Conservation (phyloP, 2,329 filamentous ascomycete species). For the Fusarium sp. region DNA sequence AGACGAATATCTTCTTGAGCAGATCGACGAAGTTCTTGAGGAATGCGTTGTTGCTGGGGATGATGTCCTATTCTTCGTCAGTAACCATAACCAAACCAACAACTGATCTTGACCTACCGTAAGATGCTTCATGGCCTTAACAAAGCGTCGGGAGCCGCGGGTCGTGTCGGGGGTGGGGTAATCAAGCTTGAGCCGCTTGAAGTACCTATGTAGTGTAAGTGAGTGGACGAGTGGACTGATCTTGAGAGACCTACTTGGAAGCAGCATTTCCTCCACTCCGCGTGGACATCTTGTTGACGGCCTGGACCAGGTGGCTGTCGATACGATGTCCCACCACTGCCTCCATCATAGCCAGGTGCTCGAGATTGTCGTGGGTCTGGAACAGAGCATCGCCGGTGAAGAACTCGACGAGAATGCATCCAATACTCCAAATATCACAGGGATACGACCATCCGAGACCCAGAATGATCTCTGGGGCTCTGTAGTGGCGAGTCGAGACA, state of each 20-base stretch:
- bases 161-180: conserved; percentile 74
- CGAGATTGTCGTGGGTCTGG: conserved; percentile 79
- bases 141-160: conserved; percentile 73
- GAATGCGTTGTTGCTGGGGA: conserved; percentile 70
- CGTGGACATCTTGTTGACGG: conserved; percentile 63
- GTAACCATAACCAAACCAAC: background rate
- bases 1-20: conserved; percentile 75
- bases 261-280: conserved; percentile 70
- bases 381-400: conserved; percentile 79
- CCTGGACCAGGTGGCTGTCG: conserved; percentile 67
- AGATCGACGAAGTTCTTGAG: conserved; percentile 73
- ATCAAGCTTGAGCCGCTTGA: conserved; percentile 74
- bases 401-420: conserved; percentile 79
- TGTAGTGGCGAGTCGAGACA: conserved; percentile 77
- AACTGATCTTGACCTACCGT: conserved; percentile 58
- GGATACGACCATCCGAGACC: conserved; percentile 78
- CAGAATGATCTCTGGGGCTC: conserved; percentile 78
- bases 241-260: conserved; percentile 65
- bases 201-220: conserved; percentile 65
- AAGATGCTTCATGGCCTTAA: conserved; percentile 78
- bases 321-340: conserved; percentile 72
- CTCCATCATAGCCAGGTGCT: conserved; percentile 83
- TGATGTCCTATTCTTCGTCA: conserved; percentile 67
- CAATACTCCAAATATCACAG: conserved; percentile 81
- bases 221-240: background rate